Conservation (phyloP, 2,329 filamentous ascomycete genomes). For the Dryadomyces sulphureus region DNA sequence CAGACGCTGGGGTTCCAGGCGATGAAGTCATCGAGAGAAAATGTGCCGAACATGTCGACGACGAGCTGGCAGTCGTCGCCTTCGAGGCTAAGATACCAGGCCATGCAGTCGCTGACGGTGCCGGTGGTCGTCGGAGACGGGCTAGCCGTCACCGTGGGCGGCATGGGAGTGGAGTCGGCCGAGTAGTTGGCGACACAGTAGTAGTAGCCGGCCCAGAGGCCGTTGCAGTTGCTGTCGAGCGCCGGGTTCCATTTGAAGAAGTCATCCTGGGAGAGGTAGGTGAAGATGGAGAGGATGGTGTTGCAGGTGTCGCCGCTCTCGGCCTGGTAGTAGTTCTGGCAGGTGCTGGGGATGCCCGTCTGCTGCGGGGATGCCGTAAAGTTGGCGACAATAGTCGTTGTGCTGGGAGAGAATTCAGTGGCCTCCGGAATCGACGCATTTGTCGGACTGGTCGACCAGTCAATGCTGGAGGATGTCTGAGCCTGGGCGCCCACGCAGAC, state of each 20-base stretch:
- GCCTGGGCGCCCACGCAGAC: conserved; percentile 28
- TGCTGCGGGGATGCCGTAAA: neutral
- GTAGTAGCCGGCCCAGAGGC: neutral
- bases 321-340: neutral
- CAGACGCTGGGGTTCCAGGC: conserved; percentile 1
- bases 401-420: neutral
- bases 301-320: neutral
- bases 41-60: neutral
- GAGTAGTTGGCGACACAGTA: neutral
- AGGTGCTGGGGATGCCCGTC: neutral
- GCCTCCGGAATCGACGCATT: neutral
- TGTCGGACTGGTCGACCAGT: neutral
- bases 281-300: neutral
- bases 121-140: neutral
- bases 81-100: neutral
- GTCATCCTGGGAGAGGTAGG: neutral
- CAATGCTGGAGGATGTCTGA: conserved; percentile 7
- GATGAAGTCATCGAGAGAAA: neutral
- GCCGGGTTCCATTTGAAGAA: neutral
- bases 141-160: neutral
- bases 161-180: neutral
- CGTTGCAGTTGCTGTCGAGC: neutral
- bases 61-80: neutral
- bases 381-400: neutral
- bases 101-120: neutral